Evolutionary conservation across 352 stramenopile species (phyloP), one percentile per base, ranked within the genome.

Genomic region (Hyaloperonospora brassicae): DNA sequence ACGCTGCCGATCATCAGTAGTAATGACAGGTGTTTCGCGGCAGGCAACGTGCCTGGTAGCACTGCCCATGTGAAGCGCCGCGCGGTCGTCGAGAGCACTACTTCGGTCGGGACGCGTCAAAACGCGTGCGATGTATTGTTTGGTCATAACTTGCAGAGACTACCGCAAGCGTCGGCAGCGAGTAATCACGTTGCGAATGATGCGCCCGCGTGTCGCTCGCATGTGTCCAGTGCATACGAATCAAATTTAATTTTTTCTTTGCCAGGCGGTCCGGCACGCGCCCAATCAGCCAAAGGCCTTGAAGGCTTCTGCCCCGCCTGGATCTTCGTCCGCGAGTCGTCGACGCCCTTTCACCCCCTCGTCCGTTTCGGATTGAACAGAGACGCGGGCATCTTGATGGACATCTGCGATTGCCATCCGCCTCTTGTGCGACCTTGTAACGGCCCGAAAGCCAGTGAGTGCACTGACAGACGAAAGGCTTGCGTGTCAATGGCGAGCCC

Each of bases 91-190:
- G 60, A 55, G 30, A 64, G 55, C 44, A 17, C 61, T 27, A 43
- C 49, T 66, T 59, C 49, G 17, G 17, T 56, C 39, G 45, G 51
- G 51, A 58, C 60, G 63, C 63, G 45, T 67, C 60, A 55, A 49
- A 55, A 17, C 14, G 22, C 21, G 47, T 17, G 86, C 77, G 98
- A 98, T 21, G 98, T 91, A 50, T 62, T 98, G 98, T 76, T 98
- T 93, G 60, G 98, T 98, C 79, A 98, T 92, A 60, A 97, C 87
- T 47, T 88, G 84, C 40, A 71, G 84, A 52, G 98, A 27, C 95
- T 64, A 98, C 91, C 70, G 98, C 98, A 69, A 78, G 96, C 25
- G 84, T 95, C 70, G 98, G 98, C 25, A 98, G 9, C 98, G 25
- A 98, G 90, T 35, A 21, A 14, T 24, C n/a, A 3, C 23, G 27